Conservation (phyloP, 306 rosid species). For the Psophocarpus tetragonolobus region DNA sequence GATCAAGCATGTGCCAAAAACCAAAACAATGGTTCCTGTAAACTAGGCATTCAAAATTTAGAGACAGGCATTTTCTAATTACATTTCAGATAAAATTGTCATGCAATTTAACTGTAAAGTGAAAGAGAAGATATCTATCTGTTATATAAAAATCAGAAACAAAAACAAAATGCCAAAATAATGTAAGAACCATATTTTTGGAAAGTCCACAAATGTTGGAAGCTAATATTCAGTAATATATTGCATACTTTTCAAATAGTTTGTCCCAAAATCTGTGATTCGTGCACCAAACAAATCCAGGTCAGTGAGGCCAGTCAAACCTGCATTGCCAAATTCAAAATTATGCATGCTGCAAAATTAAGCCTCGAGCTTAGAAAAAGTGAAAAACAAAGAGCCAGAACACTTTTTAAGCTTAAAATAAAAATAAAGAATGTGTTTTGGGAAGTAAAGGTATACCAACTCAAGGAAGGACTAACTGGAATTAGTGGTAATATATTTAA, state of each 20-base stretch:
- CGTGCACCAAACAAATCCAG: constrained; percentile 95
- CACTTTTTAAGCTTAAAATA: neutral
- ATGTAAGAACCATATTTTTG: neutral
- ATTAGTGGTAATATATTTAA: neutral
- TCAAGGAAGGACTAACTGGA: constrained; percentile 13
- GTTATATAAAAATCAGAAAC: neutral
- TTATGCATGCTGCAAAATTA: constrained; percentile 26
- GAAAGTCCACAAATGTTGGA: constrained; percentile 11
- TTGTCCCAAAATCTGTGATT: constrained; percentile 83
- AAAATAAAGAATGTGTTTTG: neutral
- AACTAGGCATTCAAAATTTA: constrained; percentile 7
- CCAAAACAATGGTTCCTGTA: neutral
- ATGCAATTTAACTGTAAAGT: constrained; percentile 12
- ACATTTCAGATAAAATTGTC: constrained; percentile 26
- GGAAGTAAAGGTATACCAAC: constrained; percentile 7
- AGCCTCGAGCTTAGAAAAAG: neutral
- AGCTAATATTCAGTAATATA: neutral
- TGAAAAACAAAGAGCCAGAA: neutral
- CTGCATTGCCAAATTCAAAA: constrained; percentile 49
- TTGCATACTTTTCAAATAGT: constrained; percentile 68
- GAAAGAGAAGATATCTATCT: neutral
- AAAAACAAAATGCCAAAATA: neutral
- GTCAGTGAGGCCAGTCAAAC: constrained; percentile 81
- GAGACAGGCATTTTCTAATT: neutral
- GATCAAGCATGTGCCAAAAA: neutral